phyloP scores from a whole-genome alignment of 106 monocot genomes.

The Amphibolis antarctica region DNA sequence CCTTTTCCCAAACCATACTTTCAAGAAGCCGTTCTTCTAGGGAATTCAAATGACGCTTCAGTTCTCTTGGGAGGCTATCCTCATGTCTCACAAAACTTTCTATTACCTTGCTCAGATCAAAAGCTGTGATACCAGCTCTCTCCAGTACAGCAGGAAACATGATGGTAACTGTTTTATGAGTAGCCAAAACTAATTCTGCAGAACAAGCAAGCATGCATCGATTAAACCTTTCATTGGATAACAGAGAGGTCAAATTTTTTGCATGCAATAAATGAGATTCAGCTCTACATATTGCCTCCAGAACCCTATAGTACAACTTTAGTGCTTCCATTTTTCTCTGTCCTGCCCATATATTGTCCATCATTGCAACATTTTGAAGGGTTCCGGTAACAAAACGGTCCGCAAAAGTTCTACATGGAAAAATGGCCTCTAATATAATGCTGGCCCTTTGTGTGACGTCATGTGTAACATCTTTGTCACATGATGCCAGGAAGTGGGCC shows the following conservation, averaged over 20 bases:
- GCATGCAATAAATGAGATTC: constrained; percentile 61
- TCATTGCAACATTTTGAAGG: constrained; percentile 34
- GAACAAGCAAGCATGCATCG: constrained; percentile 97
- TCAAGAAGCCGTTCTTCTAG: constrained; percentile 85
- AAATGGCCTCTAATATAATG: constrained; percentile 72
- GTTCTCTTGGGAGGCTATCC: constrained; percentile 88
- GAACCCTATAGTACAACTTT: constrained; percentile 82
- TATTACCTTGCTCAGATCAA: constrained; percentile 92
- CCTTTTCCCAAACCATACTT: constrained; percentile 96
- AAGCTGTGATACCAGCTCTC: constrained; percentile 90
- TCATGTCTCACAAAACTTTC: constrained; percentile 93
- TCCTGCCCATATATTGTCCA: constrained; percentile 92
- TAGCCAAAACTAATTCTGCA: constrained; percentile 89
- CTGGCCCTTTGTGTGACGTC: constrained; percentile 52
- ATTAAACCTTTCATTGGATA: constrained; percentile 84
- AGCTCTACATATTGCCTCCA: constrained; percentile 84
- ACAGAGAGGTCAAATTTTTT: constrained; percentile 56
- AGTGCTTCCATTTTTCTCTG: constrained; percentile 85
- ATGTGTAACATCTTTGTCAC: constrained; percentile 47
- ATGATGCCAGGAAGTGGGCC: constrained; percentile 52
- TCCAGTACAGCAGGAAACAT: constrained; percentile 87
- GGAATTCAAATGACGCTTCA: constrained; percentile 84
- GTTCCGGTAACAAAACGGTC: constrained; percentile 30
- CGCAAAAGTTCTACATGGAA: constrained; percentile 43
- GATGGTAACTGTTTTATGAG: constrained; percentile 83